A percentile compares a stretch with the other conserved stretches of the same genome.
Conservation (phyloP, 306 rosid genomes). For the Gynostemma pentaphyllum region DNA sequence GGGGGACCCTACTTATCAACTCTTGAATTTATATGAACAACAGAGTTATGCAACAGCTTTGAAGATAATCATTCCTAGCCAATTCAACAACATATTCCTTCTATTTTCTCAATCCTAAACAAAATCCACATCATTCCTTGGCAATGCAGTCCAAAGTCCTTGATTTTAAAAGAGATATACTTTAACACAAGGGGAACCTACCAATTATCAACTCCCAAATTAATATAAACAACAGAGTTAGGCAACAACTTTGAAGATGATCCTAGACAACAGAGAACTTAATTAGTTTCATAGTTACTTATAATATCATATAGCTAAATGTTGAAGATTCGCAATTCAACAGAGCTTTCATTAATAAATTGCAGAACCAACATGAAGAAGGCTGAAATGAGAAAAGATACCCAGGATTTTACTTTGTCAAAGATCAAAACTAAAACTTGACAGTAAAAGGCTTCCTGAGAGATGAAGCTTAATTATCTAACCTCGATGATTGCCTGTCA, state of each 20-base stretch:
- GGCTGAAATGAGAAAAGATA: background rate
- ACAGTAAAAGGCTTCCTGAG: background rate
- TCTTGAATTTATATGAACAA: too few relatives aligned
- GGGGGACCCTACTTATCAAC: too few relatives aligned
- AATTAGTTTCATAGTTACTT: background rate
- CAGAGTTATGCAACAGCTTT: too few relatives aligned
- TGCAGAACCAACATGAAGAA: background rate
- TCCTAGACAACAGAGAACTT: background rate
- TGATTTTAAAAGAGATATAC: too few relatives aligned
- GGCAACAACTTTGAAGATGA: background rate
- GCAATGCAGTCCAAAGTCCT: too few relatives aligned
- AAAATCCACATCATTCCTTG: too few relatives aligned
- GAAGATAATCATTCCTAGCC: too few relatives aligned
- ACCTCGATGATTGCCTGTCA: conserved; percentile 58
- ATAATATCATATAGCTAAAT: background rate
- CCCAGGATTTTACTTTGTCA: background rate
- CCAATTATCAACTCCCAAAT: background rate
- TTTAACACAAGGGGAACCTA: background rate
- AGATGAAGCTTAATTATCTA: conserved; percentile 12
- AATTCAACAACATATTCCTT: too few relatives aligned
- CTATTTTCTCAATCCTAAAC: too few relatives aligned
- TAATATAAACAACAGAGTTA: background rate
- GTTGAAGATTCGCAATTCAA: background rate
- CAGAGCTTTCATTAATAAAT: background rate
- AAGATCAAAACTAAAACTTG: background rate